These are phyloP conservation scores for Russula earlei DNA, from an alignment of 768 basidiomycete genomes.

Conservation along the genomic window DNA sequence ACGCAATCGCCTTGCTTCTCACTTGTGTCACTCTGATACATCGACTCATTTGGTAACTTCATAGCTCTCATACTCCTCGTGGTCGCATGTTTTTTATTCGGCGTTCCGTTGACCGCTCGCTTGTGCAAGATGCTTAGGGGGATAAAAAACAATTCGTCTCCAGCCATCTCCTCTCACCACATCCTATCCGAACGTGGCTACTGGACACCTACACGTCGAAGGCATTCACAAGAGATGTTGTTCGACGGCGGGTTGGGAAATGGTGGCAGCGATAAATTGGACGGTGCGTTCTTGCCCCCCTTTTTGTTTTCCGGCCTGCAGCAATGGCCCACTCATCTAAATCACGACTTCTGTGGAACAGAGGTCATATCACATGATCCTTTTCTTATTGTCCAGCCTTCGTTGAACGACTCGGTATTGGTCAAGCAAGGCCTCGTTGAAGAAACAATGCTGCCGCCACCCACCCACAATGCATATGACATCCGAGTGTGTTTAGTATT, in stretches of 20 bases:
- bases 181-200: not conserved
- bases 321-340: not conserved
- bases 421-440: slow-evolving; percentile 16
- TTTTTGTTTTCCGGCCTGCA: not conserved
- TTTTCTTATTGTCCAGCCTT: slow-evolving; percentile 18
- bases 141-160: not conserved
- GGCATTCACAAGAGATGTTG: slow-evolving; percentile 4
- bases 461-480: slow-evolving; percentile 13
- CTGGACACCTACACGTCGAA: not conserved
- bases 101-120: slow-evolving; percentile 19
- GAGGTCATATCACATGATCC: slow-evolving; percentile 6
- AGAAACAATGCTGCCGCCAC: slow-evolving; percentile 6
- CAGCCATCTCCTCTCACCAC: not conserved
- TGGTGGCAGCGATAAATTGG: not conserved
- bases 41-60: not conserved
- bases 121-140: slow-evolving; percentile 12
- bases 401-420: slow-evolving; percentile 16
- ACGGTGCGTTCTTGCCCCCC: slow-evolving; percentile 1
- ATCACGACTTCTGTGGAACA: not conserved
- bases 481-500: slow-evolving; percentile 1
- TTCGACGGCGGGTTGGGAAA: not conserved
- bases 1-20: not conserved
- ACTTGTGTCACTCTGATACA: not conserved
- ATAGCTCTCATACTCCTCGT: slow-evolving; percentile 19
- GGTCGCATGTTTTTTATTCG: slow-evolving; percentile 21